These are phyloP conservation scores for Cadophora sp. DNA, from an alignment of 2,329 filamentous ascomycete species.

Conservation along the genomic window DNA sequence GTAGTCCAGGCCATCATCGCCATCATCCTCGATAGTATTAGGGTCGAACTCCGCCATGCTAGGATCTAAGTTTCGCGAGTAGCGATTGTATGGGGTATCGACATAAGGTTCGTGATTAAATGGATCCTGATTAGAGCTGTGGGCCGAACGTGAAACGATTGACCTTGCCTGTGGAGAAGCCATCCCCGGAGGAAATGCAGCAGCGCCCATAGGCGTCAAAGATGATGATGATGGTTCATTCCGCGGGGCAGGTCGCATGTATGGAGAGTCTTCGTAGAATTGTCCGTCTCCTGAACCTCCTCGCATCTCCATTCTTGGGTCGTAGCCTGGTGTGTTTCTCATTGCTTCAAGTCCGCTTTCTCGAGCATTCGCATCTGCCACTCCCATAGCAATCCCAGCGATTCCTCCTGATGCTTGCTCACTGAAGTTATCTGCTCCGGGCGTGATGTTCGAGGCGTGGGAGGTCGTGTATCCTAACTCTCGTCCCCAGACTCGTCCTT, in stretches of 20 bases:
- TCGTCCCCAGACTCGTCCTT: constrained; percentile 38
- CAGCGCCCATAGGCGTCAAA: constrained; percentile 41
- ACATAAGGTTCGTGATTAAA: constrained; percentile 38
- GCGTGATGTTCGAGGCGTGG: constrained; percentile 53
- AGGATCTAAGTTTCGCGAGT: constrained; percentile 42
- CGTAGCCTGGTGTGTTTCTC: constrained; percentile 47
- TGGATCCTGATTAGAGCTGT: constrained; percentile 36
- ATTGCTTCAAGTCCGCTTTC: constrained; percentile 71
- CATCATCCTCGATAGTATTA: constrained; percentile 83
- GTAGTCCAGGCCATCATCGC: constrained; percentile 79
- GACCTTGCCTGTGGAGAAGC: constrained; percentile 40
- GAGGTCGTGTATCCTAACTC: constrained; percentile 37
- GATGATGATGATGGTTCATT: constrained; percentile 38
- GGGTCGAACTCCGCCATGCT: constrained; percentile 58
- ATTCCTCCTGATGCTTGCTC: constrained; percentile 68
- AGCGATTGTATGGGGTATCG: constrained; percentile 40
- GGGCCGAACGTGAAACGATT: constrained; percentile 35
- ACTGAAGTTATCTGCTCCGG: constrained; percentile 72
- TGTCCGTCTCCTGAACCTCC: constrained; percentile 3
- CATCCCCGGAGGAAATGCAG: constrained; percentile 40
- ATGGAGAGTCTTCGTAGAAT: constrained; percentile 30
- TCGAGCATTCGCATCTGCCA: constrained; percentile 68
- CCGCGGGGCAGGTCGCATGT: constrained; percentile 23
- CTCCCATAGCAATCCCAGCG: constrained; percentile 69
- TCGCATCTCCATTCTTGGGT: constrained; percentile 27